Percentiles rank a stretch among this genome's conserved stretches.
These are phyloP conservation scores for Physcomitrium patens DNA, from an alignment of 225 moss, liverwort and hornwort species.

Conservation along the genomic window DNA sequence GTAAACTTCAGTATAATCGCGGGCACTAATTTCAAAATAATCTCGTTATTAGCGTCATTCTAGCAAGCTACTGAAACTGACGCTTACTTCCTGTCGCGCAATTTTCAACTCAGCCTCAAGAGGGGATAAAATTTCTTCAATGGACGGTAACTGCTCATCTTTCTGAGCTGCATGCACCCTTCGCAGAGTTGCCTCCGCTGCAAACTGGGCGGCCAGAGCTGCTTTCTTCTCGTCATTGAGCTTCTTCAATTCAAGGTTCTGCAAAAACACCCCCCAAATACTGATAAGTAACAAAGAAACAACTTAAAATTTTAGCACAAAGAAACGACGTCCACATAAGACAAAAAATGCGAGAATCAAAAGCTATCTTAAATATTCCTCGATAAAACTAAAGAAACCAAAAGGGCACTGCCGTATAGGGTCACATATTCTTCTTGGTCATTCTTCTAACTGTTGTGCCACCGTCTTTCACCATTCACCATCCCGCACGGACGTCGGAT, in stretches of 20 bases:
- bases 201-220: slow-evolving; percentile 87
- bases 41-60: not conserved
- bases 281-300: slow-evolving; percentile 1
- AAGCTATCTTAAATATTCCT: too few species aligned
- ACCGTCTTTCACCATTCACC: too few species aligned
- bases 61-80: not conserved
- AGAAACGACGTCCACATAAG: not conserved
- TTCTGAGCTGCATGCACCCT: slow-evolving; percentile 97
- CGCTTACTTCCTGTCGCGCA: slow-evolving; percentile 77
- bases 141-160: slow-evolving; percentile 91
- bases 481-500: too few species aligned
- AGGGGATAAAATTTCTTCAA: slow-evolving; percentile 93
- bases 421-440: too few species aligned
- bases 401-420: too few species aligned
- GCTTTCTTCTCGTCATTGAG: slow-evolving; percentile 97
- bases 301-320: slow-evolving; percentile 22
- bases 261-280: slow-evolving; percentile 24
- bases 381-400: too few species aligned
- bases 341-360: too few species aligned
- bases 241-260: slow-evolving; percentile 97
- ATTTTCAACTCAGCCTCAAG: slow-evolving; percentile 94
- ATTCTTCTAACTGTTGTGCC: too few species aligned
- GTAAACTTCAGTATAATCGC: not conserved
- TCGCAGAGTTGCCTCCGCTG: slow-evolving; percentile 93
- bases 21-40: not conserved